Percentiles rank a stretch among this genome's conserved stretches.
Evolutionary conservation across 2,329 filamentous ascomycete genomes (phyloP).

Genomic region (Claviceps purpurea): DNA sequence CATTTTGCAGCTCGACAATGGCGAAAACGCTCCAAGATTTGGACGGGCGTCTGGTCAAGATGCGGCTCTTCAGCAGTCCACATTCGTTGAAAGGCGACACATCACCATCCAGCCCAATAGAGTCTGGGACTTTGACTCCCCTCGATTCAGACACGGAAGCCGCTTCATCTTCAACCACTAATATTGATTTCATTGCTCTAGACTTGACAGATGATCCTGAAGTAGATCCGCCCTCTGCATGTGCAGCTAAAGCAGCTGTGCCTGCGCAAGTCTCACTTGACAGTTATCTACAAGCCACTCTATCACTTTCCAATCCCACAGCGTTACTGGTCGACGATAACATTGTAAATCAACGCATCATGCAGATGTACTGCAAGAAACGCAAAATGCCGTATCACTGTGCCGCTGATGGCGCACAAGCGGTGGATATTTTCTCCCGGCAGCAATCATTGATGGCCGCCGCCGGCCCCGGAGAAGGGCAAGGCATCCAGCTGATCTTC

Average conservation of each 20-base stretch:
- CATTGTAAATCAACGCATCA: constrained; percentile 32
- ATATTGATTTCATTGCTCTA: not conserved
- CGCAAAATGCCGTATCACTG: constrained; percentile 26
- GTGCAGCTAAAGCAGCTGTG: not conserved
- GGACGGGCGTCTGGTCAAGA: not conserved
- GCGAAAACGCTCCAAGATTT: not conserved
- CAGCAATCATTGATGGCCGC: constrained; percentile 7
- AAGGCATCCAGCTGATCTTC: constrained; percentile 11
- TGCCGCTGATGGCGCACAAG: constrained; percentile 30
- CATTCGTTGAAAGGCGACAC: not conserved
- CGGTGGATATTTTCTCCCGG: constrained; percentile 20
- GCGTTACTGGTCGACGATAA: constrained; percentile 34
- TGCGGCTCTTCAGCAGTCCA: not conserved
- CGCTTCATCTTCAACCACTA: not conserved
- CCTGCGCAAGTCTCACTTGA: not conserved
- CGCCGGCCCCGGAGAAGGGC: constrained; percentile 2
- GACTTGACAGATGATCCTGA: not conserved
- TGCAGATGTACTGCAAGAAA: constrained; percentile 32
- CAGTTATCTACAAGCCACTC: not conserved
- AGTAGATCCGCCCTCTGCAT: not conserved
- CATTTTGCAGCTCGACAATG: not conserved
- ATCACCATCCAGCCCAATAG: not conserved
- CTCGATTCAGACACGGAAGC: not conserved
- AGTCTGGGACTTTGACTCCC: not conserved
- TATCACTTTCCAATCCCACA: constrained; percentile 8